phyloP scores from a whole-genome alignment of 805 yeast species.

The Diddensiella caesifluorescens region DNA sequence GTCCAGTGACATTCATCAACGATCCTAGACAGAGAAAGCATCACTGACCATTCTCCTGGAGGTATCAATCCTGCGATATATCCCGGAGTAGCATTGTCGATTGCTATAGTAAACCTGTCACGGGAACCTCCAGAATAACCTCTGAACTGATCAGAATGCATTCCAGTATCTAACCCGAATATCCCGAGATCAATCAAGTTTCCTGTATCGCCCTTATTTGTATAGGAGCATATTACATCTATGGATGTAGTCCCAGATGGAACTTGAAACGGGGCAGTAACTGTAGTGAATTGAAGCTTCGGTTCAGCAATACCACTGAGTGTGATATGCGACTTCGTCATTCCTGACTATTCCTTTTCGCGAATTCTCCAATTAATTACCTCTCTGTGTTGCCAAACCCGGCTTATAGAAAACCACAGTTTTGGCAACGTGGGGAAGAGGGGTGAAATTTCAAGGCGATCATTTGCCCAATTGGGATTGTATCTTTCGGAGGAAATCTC shows the following conservation, averaged over 20 bases:
- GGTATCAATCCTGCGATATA: slow-evolving; percentile 9
- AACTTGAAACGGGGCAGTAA: slow-evolving; percentile 3
- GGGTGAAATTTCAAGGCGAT: too few relatives aligned
- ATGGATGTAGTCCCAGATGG: slow-evolving; percentile 8
- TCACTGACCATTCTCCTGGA: slow-evolving; percentile 8
- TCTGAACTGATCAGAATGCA: slow-evolving; percentile 8
- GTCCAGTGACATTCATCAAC: not conserved
- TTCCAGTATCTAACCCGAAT: slow-evolving; percentile 3
- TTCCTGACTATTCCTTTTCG: too few relatives aligned
- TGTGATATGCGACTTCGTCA: too few relatives aligned
- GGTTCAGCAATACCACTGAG: too few relatives aligned
- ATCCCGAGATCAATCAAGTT: slow-evolving; percentile 10
- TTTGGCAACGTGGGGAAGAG: too few relatives aligned
- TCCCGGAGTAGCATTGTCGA: slow-evolving; percentile 10
- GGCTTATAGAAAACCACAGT: too few relatives aligned
- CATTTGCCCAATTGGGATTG: too few relatives aligned
- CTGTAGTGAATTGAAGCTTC: too few relatives aligned
- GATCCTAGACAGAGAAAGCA: not conserved
- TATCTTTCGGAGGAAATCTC: too few relatives aligned
- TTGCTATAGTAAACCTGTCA: slow-evolving; percentile 1
- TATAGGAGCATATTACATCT: not conserved
- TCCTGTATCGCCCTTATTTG: not conserved
- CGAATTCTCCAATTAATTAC: too few relatives aligned
- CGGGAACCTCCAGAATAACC: slow-evolving; percentile 12
- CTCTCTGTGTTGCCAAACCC: too few relatives aligned